Evolutionary conservation across 2,329 filamentous ascomycete genomes (phyloP).

Genomic region (Pseudocercospora eumusae): DNA sequence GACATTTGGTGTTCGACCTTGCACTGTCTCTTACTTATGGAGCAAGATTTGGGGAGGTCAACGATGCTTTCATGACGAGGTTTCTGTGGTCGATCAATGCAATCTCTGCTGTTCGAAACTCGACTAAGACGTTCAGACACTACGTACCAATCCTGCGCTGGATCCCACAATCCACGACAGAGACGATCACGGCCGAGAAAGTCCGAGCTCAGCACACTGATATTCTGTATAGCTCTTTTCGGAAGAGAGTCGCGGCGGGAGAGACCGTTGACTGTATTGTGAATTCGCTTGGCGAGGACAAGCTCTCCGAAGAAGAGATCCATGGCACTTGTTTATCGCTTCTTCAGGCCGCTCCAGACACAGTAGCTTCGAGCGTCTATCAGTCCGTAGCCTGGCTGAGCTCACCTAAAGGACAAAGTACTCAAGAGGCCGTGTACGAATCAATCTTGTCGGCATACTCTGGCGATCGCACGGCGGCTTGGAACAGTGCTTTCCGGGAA

Average conservation of each 20-base stretch:
- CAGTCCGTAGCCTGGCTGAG: slow-evolving; percentile 13
- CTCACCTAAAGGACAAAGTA: slow-evolving; percentile 6
- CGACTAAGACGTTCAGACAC: slow-evolving; percentile 11
- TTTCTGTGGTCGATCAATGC: slow-evolving; percentile 14
- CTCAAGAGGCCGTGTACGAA: slow-evolving; percentile 9
- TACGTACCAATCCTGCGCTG: slow-evolving; percentile 12
- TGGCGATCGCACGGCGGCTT: slow-evolving; percentile 7
- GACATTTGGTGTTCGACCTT: slow-evolving; percentile 15
- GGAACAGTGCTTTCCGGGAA: slow-evolving; percentile 16
- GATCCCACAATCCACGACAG: slow-evolving; percentile 1
- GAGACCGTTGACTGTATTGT: slow-evolving; percentile 16
- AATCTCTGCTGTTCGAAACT: slow-evolving; percentile 13
- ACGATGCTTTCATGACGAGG: slow-evolving; percentile 12
- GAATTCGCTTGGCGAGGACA: slow-evolving; percentile 11
- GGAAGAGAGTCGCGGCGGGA: slow-evolving; percentile 2
- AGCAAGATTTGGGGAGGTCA: slow-evolving; percentile 9
- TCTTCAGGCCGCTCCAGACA: slow-evolving; percentile 16
- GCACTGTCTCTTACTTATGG: slow-evolving; percentile 14
- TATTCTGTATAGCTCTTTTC: slow-evolving; percentile 4
- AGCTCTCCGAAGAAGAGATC: slow-evolving; percentile 15
- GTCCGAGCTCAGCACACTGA: slow-evolving; percentile 2
- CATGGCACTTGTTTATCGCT: slow-evolving; percentile 16
- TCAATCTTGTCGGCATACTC: slow-evolving; percentile 10
- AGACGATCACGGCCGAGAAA: slow-evolving; percentile 13
- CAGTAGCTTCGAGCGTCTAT: slow-evolving; percentile 13